A percentile compares a stretch with the other conserved stretches of the same genome.
These are phyloP conservation scores for Coniosporium apollinis DNA, from an alignment of 495 filamentous ascomycete genomes.

Conservation along the genomic window DNA sequence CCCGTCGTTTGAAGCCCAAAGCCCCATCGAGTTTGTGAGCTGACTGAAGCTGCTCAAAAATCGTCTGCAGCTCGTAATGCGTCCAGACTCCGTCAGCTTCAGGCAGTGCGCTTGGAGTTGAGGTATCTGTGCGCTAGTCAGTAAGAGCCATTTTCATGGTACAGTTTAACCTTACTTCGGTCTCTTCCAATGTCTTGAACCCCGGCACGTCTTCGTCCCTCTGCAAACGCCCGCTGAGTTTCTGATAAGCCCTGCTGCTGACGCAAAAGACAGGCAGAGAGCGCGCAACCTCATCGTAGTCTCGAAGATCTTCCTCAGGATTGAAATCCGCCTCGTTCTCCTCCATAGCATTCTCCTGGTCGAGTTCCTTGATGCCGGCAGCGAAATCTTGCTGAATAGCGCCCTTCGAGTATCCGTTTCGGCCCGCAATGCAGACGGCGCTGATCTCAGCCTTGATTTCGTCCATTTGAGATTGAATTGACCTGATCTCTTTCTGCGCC, in stretches of 20 bases:
- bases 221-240: slow-evolving; percentile 35
- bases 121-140: slow-evolving; percentile 32
- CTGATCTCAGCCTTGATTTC: slow-evolving; percentile 24
- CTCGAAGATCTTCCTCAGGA: slow-evolving; percentile 27
- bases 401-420: slow-evolving; percentile 35
- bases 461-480: slow-evolving; percentile 20
- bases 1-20: slow-evolving; percentile 34
- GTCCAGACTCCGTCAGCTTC: slow-evolving; percentile 32
- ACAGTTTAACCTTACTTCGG: slow-evolving; percentile 9
- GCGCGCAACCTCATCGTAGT: slow-evolving; percentile 37
- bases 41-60: slow-evolving; percentile 35
- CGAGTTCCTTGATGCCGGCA: slow-evolving; percentile 33
- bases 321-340: slow-evolving; percentile 31
- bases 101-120: slow-evolving; percentile 38
- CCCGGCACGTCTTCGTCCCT: slow-evolving; percentile 31
- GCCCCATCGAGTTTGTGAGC: slow-evolving; percentile 32
- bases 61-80: slow-evolving; percentile 23
- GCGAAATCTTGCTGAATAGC: slow-evolving; percentile 41
- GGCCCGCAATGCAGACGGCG: slow-evolving; percentile 32
- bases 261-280: slow-evolving; percentile 46
- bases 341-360: slow-evolving; percentile 31
- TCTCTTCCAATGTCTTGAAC: slow-evolving; percentile 31
- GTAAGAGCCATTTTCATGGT: slow-evolving; percentile 3
- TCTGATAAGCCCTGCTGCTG: slow-evolving; percentile 40
- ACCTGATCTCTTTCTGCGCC: slow-evolving; percentile 15